Percentiles rank a stretch among this genome's conserved stretches.
Evolutionary conservation across 768 basidiomycete species (phyloP).

Genomic region (Mycena maculata): DNA sequence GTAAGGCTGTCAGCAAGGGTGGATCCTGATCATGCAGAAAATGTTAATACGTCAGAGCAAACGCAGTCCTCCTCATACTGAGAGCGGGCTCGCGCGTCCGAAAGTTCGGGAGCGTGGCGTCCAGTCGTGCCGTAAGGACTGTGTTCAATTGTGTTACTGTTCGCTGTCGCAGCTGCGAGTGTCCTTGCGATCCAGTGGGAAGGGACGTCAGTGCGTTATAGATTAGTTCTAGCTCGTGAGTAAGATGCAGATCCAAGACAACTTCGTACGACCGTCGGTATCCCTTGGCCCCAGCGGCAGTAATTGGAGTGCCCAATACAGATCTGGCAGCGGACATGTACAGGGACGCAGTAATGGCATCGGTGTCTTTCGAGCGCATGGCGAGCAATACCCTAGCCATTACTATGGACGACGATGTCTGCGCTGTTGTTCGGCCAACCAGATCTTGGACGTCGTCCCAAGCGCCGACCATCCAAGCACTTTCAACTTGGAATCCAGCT

Average conservation of each 20-base stretch:
- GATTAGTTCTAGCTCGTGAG: slow-evolving; percentile 86
- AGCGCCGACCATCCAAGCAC: slow-evolving; percentile 95
- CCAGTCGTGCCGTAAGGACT: slow-evolving; percentile 72
- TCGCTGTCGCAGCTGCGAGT: slow-evolving; percentile 47
- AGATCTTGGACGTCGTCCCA: slow-evolving; percentile 85
- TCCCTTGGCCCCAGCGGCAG: slow-evolving; percentile 80
- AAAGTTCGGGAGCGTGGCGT: slow-evolving; percentile 87
- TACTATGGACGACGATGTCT: slow-evolving; percentile 72
- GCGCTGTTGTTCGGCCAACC: slow-evolving; percentile 59
- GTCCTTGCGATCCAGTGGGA: slow-evolving; percentile 52
- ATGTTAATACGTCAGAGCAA: slow-evolving; percentile 70
- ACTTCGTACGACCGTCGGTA: slow-evolving; percentile 92
- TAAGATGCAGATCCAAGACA: slow-evolving; percentile 83
- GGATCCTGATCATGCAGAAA: slow-evolving; percentile 10
- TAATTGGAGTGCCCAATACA: slow-evolving; percentile 82
- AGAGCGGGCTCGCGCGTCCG: slow-evolving; percentile 88
- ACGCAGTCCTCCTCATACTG: slow-evolving; percentile 89
- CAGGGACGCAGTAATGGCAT: slow-evolving; percentile 61
- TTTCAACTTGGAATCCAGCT: slow-evolving; percentile 89
- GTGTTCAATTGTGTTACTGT: slow-evolving; percentile 58
- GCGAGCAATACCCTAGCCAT: slow-evolving; percentile 86
- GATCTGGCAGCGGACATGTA: slow-evolving; percentile 75
- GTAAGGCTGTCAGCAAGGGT: slow-evolving; percentile 24
- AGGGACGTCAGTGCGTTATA: slow-evolving; percentile 55
- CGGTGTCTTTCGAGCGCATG: slow-evolving; percentile 68